phyloP scores from a whole-genome alignment of 2,329 filamentous ascomycete genomes.

The Hypomyces perniciosus region DNA sequence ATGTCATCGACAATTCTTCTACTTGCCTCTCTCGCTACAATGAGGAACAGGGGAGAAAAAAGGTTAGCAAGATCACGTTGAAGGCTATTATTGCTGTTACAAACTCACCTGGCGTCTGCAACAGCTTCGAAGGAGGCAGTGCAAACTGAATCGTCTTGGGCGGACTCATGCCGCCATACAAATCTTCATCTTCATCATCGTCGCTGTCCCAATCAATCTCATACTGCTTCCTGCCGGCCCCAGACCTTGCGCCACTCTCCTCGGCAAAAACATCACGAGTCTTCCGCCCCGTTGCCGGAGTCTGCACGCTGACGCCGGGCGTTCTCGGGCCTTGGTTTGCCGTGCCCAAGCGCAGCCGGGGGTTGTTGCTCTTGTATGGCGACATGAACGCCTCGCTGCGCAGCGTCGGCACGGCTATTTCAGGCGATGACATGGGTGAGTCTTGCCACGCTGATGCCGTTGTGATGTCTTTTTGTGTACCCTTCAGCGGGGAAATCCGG shows the following conservation, averaged over 20 bases:
- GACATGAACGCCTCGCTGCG: conserved; percentile 82
- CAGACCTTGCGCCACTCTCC: conserved; percentile 16
- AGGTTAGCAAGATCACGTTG: background rate
- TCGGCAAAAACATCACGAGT: conserved; percentile 43
- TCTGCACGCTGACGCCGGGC: conserved; percentile 81
- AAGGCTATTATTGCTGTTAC: background rate
- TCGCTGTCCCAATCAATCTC: conserved; percentile 72
- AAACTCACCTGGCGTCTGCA: conserved; percentile 69
- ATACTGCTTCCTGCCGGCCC: conserved; percentile 32
- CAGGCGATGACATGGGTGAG: conserved; percentile 66
- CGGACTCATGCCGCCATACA: conserved; percentile 72
- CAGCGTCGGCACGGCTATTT: conserved; percentile 73
- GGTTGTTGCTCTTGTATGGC: conserved; percentile 48
- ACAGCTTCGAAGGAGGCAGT: conserved; percentile 65
- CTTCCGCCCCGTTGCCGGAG: conserved; percentile 51
- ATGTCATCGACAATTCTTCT: conserved; percentile 77
- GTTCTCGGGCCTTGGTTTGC: conserved; percentile 53
- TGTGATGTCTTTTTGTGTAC: conserved; percentile 18
- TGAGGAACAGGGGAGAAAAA: conserved; percentile 1
- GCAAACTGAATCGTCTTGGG: conserved; percentile 91
- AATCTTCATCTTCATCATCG: conserved; percentile 56
- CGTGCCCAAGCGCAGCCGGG: conserved; percentile 36
- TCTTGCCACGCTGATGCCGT: conserved; percentile 41
- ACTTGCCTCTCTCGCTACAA: conserved; percentile 68
- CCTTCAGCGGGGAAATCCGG: conserved; percentile 42